phyloP scores from a whole-genome alignment of 148 eudicot species.

The Chenopodium formosanum region DNA sequence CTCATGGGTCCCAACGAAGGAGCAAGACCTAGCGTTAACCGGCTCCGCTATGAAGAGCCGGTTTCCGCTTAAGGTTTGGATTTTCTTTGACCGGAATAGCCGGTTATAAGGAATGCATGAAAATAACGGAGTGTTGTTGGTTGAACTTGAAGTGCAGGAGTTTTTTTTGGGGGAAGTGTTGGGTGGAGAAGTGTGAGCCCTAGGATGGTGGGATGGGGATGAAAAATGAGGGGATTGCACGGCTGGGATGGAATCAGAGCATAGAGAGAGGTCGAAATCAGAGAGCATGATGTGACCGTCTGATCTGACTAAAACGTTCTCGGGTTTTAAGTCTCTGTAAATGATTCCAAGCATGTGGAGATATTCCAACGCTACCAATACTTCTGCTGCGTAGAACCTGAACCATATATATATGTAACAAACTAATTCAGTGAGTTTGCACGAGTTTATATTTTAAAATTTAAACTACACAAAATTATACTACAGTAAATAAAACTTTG shows the following conservation, averaged over 20 bases:
- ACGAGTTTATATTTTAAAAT: background rate
- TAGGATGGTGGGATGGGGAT: constrained; percentile 22
- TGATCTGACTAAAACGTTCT: constrained; percentile 82
- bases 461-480: no score
- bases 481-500: no score
- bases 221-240: constrained; percentile 54
- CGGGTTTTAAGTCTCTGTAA: constrained; percentile 93
- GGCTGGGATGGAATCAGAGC: constrained; percentile 77
- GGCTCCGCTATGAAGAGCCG: constrained; percentile 82
- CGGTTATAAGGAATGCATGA: constrained; percentile 52
- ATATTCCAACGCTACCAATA: constrained; percentile 82
- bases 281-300: constrained; percentile 98
- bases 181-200: constrained; percentile 28
- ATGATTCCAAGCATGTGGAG: constrained; percentile 92
- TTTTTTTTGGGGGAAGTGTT: background rate
- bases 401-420: background rate
- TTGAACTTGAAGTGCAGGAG: constrained; percentile 4
- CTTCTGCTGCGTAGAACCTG: constrained; percentile 93
- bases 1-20: constrained; percentile 93
- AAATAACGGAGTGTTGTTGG: constrained; percentile 29
- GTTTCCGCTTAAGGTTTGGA: constrained; percentile 46
- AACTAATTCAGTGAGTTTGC: background rate
- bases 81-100: constrained; percentile 74
- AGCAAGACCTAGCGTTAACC: constrained; percentile 68
- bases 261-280: constrained; percentile 70